phyloP scores from a whole-genome alignment of 2,329 filamentous ascomycete genomes.

The Trichoderma hamatum region DNA sequence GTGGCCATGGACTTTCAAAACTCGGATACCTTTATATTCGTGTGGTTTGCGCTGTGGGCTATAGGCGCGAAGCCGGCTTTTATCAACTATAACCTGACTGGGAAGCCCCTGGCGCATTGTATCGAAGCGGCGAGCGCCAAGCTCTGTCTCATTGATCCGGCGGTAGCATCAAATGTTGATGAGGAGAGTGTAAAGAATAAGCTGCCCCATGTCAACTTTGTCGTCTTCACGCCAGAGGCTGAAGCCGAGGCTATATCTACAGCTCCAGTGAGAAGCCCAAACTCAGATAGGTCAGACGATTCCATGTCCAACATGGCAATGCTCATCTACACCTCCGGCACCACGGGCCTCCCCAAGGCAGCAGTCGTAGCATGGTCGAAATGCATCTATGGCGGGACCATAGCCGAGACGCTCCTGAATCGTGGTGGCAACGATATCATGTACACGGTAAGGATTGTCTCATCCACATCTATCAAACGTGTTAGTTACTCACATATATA shows the following conservation, averaged over 20 bases:
- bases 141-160: conserved; percentile 69
- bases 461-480: neutral
- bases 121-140: conserved; percentile 67
- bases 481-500: neutral
- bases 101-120: conserved; percentile 73
- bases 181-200: conserved; percentile 58
- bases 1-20: conserved; percentile 84
- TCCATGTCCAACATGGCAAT: conserved; percentile 62
- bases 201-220: conserved; percentile 58
- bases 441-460: conserved; percentile 63
- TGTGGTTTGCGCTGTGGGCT: conserved; percentile 78
- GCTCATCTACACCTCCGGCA: conserved; percentile 84
- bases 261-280: conserved; percentile 58
- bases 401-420: conserved; percentile 52
- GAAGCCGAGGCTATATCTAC: conserved; percentile 57
- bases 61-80: conserved; percentile 83
- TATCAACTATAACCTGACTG: conserved; percentile 83
- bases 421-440: conserved; percentile 68
- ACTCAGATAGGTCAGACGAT: conserved; percentile 57
- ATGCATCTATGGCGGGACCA: conserved; percentile 51
- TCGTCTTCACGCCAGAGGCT: conserved; percentile 62
- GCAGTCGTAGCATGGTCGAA: conserved; percentile 77
- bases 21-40: conserved; percentile 73
- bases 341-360: conserved; percentile 81
- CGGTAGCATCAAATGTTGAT: conserved; percentile 57